Evolutionary conservation across 2,329 filamentous ascomycete species (phyloP).

Genomic region (Verticillium klebahnii): DNA sequence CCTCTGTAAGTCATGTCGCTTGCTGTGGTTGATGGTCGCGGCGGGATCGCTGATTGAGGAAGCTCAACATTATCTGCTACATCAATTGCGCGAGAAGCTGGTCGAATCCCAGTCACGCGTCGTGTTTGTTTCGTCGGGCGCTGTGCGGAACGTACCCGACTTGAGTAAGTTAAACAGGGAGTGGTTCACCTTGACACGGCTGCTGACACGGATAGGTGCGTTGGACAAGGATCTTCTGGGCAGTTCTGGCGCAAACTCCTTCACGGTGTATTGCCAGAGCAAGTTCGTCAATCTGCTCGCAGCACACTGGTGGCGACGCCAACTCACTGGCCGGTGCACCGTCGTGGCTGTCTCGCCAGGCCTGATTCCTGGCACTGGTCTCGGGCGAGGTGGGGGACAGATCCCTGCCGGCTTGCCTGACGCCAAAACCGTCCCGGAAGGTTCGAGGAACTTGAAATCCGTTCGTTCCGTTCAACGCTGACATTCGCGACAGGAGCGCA

Average conservation of each 20-base stretch:
- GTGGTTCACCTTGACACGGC: not conserved
- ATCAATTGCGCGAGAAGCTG: conserved; percentile 43
- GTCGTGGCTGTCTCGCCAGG: conserved; percentile 52
- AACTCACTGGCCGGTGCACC: conserved; percentile 36
- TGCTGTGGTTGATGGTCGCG: not conserved
- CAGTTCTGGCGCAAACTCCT: conserved; percentile 25
- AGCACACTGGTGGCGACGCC: conserved; percentile 52
- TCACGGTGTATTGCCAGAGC: conserved; percentile 32
- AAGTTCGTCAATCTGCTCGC: conserved; percentile 48
- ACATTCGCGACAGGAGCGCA: conserved; percentile 31
- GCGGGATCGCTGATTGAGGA: too few species aligned
- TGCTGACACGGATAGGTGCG: conserved; percentile 17
- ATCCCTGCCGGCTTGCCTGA: conserved; percentile 32
- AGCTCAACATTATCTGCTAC: conserved; percentile 51
- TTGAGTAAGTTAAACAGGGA: conserved; percentile 20
- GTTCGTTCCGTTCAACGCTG: conserved; percentile 4
- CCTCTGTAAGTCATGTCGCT: conserved; percentile 33
- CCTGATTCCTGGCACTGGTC: conserved; percentile 42
- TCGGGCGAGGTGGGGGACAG: conserved; percentile 27
- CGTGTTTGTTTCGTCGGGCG: conserved; percentile 47
- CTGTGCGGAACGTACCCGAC: conserved; percentile 34
- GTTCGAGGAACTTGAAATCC: conserved; percentile 19
- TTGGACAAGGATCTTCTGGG: conserved; percentile 34
- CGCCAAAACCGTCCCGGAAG: conserved; percentile 42
- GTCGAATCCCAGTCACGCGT: conserved; percentile 40